Evolutionary conservation across 352 stramenopile genomes (phyloP).

Genomic region (Pythium rishiriense): DNA sequence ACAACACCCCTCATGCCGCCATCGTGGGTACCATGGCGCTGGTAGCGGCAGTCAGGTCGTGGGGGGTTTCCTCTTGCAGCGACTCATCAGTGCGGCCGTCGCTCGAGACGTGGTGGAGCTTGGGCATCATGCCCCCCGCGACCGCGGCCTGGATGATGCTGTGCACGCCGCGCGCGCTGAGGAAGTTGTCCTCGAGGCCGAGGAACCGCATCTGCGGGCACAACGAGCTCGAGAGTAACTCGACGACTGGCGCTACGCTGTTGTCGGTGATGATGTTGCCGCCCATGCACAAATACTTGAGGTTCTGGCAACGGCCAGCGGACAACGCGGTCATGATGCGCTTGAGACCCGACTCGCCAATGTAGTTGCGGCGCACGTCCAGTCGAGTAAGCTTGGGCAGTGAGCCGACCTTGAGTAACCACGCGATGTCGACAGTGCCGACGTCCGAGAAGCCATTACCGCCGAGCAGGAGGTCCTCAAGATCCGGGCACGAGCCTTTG

Average conservation of each 20-base stretch:
- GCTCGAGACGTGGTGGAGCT: constrained; percentile 75
- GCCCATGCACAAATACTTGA: constrained; percentile 85
- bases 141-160: constrained; percentile 77
- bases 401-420: constrained; percentile 61
- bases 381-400: constrained; percentile 67
- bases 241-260: constrained; percentile 66
- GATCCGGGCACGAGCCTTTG: constrained; percentile 56
- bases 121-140: constrained; percentile 80
- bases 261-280: constrained; percentile 87
- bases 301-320: constrained; percentile 46
- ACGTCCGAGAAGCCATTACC: constrained; percentile 80
- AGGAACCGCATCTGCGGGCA: constrained; percentile 82
- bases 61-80: background rate
- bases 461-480: constrained; percentile 68
- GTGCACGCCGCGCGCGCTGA: constrained; percentile 71
- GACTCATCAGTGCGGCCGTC: constrained; percentile 34
- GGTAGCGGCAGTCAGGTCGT: background rate
- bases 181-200: constrained; percentile 79
- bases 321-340: constrained; percentile 66
- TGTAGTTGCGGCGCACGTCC: constrained; percentile 81
- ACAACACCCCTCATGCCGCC: constrained; percentile 10
- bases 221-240: constrained; percentile 54
- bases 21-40: constrained; percentile 12
- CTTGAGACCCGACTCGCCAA: constrained; percentile 74
- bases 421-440: constrained; percentile 71